Evolutionary conservation across 2,329 filamentous ascomycete genomes (phyloP).

Genomic region (Paecilomyces sp.): DNA sequence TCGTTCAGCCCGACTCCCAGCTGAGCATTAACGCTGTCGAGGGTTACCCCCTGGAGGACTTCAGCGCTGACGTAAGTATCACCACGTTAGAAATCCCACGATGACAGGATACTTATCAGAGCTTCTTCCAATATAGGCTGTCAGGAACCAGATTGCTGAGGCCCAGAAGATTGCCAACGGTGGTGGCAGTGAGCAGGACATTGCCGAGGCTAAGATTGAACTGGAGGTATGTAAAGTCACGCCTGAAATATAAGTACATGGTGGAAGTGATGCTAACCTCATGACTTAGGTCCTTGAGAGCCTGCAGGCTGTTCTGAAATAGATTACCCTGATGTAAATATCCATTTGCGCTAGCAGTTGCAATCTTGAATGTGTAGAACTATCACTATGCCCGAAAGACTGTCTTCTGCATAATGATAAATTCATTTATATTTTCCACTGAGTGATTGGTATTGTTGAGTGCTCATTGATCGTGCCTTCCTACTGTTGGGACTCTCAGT

Average conservation of each 20-base stretch:
- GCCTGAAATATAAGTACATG: constrained; percentile 3
- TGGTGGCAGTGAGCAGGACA: constrained; percentile 88
- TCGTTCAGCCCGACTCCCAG: constrained; percentile 88
- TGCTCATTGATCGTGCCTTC: not conserved
- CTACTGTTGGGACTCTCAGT: not conserved
- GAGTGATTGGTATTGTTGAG: not conserved
- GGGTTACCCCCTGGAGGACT: constrained; percentile 90
- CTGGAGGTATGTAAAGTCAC: constrained; percentile 62
- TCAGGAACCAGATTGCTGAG: constrained; percentile 84
- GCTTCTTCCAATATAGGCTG: constrained; percentile 44
- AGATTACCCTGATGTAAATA: constrained; percentile 34
- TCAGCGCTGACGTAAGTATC: constrained; percentile 69
- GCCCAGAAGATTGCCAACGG: constrained; percentile 91
- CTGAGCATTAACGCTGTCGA: constrained; percentile 98
- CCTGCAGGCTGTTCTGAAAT: constrained; percentile 44
- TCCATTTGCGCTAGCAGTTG: constrained; percentile 17
- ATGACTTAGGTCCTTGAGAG: constrained; percentile 40
- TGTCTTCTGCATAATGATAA: not conserved
- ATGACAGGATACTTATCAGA: constrained; percentile 4
- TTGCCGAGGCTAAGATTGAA: constrained; percentile 98
- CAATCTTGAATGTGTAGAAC: constrained; percentile 33
- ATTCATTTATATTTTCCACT: not conserved
- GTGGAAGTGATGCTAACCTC: constrained; percentile 4
- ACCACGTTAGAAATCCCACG: not conserved
- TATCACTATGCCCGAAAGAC: constrained; percentile 10